Percentiles rank a stretch among this genome's conserved stretches.
These are phyloP conservation scores for Lactarius pseudohatsudake DNA, from an alignment of 768 basidiomycete genomes.

Conservation along the genomic window DNA sequence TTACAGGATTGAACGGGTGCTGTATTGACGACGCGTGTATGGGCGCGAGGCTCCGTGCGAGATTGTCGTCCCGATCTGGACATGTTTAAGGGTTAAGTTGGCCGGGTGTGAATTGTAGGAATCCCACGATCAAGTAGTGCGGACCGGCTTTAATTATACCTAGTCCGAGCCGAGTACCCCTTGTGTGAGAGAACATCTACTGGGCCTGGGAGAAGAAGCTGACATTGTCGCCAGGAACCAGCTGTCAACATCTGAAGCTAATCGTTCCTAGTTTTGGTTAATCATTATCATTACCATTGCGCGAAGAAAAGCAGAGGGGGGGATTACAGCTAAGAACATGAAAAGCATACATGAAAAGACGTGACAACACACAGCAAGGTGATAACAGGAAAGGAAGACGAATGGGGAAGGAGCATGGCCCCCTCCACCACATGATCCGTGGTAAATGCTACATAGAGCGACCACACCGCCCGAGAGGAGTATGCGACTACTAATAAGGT, in stretches of 20 bases:
- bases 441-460: background rate
- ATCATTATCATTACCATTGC: background rate
- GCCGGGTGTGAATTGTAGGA: slow-evolving; percentile 3
- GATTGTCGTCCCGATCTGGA: background rate
- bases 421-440: background rate
- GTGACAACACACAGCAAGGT: background rate
- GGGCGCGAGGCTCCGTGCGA: background rate
- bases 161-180: background rate
- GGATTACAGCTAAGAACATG: background rate
- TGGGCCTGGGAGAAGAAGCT: background rate
- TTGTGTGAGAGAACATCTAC: background rate
- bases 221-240: background rate
- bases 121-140: background rate
- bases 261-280: background rate
- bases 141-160: background rate
- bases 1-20: slow-evolving; percentile 4
- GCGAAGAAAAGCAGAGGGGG: slow-evolving; percentile 33
- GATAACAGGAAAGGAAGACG: background rate
- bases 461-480: background rate
- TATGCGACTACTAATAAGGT: background rate
- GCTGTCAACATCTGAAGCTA: background rate
- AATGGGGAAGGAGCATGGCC: background rate
- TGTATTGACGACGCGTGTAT: background rate
- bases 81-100: slow-evolving; percentile 5
- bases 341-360: background rate